Percentiles rank a stretch among this genome's conserved stretches.
These are phyloP conservation scores for Theileria sp. DNA, from an alignment of 169 alveolate species.

Conservation along the genomic window DNA sequence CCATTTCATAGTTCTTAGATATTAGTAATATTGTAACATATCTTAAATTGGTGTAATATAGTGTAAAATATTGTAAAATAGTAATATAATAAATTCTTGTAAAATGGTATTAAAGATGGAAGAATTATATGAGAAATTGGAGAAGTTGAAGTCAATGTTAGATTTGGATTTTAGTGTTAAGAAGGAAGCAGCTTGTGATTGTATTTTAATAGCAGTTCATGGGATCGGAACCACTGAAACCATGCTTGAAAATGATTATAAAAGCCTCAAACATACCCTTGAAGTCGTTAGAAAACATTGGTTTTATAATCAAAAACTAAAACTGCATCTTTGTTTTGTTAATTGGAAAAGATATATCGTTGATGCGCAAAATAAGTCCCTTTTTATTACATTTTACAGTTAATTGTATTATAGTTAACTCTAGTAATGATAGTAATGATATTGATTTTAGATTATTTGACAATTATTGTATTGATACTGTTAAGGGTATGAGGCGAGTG, in stretches of 20 bases:
- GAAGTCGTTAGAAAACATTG: slow-evolving; percentile 70
- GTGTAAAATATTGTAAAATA: neutral
- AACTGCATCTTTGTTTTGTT: slow-evolving; percentile 66
- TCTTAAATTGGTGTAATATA: neutral
- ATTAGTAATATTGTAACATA: neutral
- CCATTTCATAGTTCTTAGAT: neutral
- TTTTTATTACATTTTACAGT: neutral
- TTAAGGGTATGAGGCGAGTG: slow-evolving; percentile 50
- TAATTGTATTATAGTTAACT: no score
- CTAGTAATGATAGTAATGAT: no score
- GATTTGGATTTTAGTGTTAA: neutral
- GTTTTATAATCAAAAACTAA: slow-evolving; percentile 69
- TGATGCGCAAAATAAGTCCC: slow-evolving; percentile 78
- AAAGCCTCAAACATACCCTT: slow-evolving; percentile 64
- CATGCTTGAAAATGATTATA: slow-evolving; percentile 65
- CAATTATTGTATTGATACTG: slow-evolving; percentile 37
- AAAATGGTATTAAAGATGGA: neutral
- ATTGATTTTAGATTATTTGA: slow-evolving; percentile 42
- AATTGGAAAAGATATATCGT: slow-evolving; percentile 75
- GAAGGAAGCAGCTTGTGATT: slow-evolving; percentile 49
- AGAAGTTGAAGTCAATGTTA: slow-evolving; percentile 17
- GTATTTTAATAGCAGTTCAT: slow-evolving; percentile 71
- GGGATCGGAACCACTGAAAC: slow-evolving; percentile 73
- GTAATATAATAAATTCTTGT: neutral
- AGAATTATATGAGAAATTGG: slow-evolving; percentile 11